Base-by-base conservation (phyloP, 345 rosid species). In the Eucalyptus marginata region DNA sequence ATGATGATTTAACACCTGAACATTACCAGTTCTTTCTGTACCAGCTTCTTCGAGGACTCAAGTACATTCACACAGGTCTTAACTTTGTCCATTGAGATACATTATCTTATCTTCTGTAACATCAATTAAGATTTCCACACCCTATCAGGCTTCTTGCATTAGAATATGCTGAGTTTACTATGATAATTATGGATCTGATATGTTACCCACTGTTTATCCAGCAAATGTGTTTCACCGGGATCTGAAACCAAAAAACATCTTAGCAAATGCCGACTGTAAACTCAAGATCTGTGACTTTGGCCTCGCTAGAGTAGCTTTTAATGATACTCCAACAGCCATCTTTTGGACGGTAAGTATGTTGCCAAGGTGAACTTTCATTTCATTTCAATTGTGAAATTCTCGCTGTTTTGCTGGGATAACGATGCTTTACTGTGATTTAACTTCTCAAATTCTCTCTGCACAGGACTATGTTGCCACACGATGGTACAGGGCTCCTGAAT, bases 221-320 rank as follows among this genome's bases (percentile, higher is more conserved):
- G 99, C 99, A 18, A 97, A 97, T 93, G 99, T 97, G 81, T 97
- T 96, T 90, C 99, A 96, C 88, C 93, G 99, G 81, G 99, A 97
- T 93, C 91, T 97, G 27, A 97, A 97, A 92, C 99, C 99, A 3
- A 97, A 96, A 90, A 97, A 96, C 89, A 97, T 97, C 91, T 92
- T 97, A 87, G 99, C 99, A 36, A 97, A 97, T 93, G 99, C 99
- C 9, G 98, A 97, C 90, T 97, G 99, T 93, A 97, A 96, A 91
- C 97, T 97, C 89, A 97, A 97, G 95, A 93, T 97, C 56, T 97
- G 99, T 93, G 99, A 97, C 93, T 97, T 97, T 93, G 99, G 99
- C n/a, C 98, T 97, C 7, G 99, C 99, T 58, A 93, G 99, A 90
- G 99, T 97, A 84, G 99, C 99, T 51, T 97, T 97, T 89, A 96